phyloP scores from a whole-genome alignment of 1,139 yeast genomes.

The Maudiozyma humilis region DNA sequence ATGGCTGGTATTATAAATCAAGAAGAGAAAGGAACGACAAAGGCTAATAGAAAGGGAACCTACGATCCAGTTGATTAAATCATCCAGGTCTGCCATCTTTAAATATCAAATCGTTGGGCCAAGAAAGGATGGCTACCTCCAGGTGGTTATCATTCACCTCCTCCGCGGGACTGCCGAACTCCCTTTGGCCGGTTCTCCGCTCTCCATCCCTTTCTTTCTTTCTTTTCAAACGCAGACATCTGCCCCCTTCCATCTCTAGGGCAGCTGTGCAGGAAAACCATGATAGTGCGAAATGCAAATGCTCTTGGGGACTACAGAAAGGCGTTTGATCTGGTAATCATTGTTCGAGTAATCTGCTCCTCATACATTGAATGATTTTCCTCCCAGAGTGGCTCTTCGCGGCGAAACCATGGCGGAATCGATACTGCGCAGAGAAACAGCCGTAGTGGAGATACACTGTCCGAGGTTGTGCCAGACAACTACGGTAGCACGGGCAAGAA shows the following conservation, averaged over 20 bases:
- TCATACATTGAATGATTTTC: slow-evolving; percentile 2
- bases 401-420: background rate
- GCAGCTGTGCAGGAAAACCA: background rate
- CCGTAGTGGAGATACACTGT: no score
- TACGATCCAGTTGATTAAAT: background rate
- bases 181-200: background rate
- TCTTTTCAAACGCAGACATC: no score
- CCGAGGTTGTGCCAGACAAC: no score
- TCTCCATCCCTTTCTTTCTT: background rate
- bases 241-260: background rate
- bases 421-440: background rate
- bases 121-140: background rate
- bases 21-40: background rate
- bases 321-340: slow-evolving; percentile 5
- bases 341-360: slow-evolving; percentile 3
- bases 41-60: background rate
- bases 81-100: background rate
- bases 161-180: background rate
- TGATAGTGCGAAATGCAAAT: background rate
- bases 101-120: background rate
- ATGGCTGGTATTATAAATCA: background rate
- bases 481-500: no score
- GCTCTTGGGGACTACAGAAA: background rate
- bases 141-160: background rate
- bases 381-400: background rate